phyloP scores from a whole-genome alignment of 2,329 filamentous ascomycete species.

The Xylariales sp. region DNA sequence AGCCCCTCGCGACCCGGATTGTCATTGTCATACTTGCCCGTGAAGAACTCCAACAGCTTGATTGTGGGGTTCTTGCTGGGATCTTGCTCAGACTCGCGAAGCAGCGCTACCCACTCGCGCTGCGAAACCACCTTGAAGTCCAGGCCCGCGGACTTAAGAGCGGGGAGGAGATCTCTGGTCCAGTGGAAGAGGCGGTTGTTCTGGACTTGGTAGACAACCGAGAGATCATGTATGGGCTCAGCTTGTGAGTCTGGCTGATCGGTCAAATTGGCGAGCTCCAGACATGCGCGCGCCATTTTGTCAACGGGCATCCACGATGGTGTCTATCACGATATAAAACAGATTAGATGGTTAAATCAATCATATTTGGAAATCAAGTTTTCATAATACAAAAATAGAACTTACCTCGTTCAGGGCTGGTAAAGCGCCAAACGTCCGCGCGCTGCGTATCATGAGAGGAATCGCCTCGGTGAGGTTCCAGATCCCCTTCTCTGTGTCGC shows the following conservation, averaged over 20 bases:
- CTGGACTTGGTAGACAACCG: conserved; percentile 46
- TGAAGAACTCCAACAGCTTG: conserved; percentile 48
- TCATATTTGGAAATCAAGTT: too few species aligned
- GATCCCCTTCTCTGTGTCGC: conserved; percentile 37
- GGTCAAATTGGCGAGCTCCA: conserved; percentile 24
- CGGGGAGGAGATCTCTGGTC: conserved; percentile 48
- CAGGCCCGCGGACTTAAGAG: conserved; percentile 38
- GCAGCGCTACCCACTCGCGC: conserved; percentile 37
- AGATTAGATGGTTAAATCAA: too few species aligned
- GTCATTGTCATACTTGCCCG: conserved; percentile 45
- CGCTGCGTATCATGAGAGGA: conserved; percentile 42
- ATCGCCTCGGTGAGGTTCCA: conserved; percentile 48
- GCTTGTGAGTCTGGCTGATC: conserved; percentile 9
- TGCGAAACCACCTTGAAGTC: conserved; percentile 37
- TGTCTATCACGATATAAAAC: too few species aligned
- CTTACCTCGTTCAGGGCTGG: conserved; percentile 35
- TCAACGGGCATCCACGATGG: conserved; percentile 36
- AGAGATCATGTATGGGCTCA: background rate
- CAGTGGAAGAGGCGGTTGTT: conserved; percentile 45
- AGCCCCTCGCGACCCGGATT: conserved; percentile 29
- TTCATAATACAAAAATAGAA: too few species aligned
- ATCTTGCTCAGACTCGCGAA: conserved; percentile 42
- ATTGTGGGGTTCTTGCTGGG: conserved; percentile 43
- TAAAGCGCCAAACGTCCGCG: conserved; percentile 39
- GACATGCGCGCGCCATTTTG: conserved; percentile 24